phyloP scores from a whole-genome alignment of 1,139 yeast genomes.

The Scheffersomyces quercinus region DNA sequence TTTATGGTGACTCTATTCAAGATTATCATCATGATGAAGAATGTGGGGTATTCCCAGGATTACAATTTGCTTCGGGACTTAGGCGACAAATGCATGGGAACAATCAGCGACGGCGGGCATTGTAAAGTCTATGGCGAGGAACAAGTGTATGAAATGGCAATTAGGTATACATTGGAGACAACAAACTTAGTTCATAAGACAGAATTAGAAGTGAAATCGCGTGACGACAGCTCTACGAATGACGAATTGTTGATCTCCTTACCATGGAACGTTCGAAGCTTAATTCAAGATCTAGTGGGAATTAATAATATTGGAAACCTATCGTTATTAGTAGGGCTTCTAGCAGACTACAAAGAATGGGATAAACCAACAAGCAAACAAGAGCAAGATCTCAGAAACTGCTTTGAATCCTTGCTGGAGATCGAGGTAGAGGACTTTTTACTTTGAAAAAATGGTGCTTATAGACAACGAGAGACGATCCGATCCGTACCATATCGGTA shows the following conservation, averaged over 20 bases:
- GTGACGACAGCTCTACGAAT: background rate
- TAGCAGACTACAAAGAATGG: conserved; percentile 41
- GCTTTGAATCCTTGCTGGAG: conserved; percentile 38
- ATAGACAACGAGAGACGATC: too few species aligned
- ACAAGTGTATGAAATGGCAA: conserved; percentile 29
- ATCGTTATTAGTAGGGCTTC: conserved; percentile 29
- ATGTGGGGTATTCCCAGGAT: conserved; percentile 36
- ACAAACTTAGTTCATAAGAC: conserved; percentile 24
- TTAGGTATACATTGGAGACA: conserved; percentile 39
- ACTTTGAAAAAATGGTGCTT: conserved; percentile 3
- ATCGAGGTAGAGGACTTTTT: conserved; percentile 34
- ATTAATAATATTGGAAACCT: conserved; percentile 40
- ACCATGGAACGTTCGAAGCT: conserved; percentile 43
- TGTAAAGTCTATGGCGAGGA: conserved; percentile 25
- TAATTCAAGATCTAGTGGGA: conserved; percentile 35
- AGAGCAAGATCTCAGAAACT: conserved; percentile 44
- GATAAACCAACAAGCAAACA: conserved; percentile 29
- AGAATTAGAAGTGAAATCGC: conserved; percentile 1
- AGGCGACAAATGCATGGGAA: conserved; percentile 31
- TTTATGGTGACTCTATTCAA: conserved; percentile 34
- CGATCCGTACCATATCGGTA: too few species aligned
- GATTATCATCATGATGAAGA: conserved; percentile 34
- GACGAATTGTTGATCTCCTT: conserved; percentile 24
- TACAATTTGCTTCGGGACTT: conserved; percentile 33
- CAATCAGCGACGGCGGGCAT: conserved; percentile 28